Evolutionary conservation across 371 early-diverging fungal genomes (phyloP), one percentile per base, ranked within the genome.

Genomic region (Mycotypha africana): DNA sequence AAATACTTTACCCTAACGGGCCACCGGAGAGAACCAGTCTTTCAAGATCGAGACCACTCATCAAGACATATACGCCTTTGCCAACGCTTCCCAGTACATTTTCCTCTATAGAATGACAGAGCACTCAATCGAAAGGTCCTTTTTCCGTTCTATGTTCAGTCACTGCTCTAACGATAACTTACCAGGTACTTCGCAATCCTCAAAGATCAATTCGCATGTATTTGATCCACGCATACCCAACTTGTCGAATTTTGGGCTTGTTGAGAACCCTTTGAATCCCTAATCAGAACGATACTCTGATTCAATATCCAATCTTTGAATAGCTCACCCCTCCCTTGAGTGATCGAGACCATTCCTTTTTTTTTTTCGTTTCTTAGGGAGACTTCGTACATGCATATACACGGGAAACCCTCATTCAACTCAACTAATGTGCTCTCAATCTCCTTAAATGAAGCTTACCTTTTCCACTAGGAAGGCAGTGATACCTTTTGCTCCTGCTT

Each of bases 211-310:
- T 64, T 96, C 93, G 60, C 93, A 93, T 1, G 98, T 97, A 65
- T 94, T 94, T 19, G 91, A 92, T 12, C 96, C 98, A 47, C 98
- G 84, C 96, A 97, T 97, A 17, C 98, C 98, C 38, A 96, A 69
- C 67, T 97, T 97, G 69, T 97, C 97, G 17, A 96, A 80, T 62
- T 96, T 96, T 47, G 85, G 92, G 5, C 83, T 80, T 10, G 80
- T 86, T 19, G 83, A 82, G 70, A 97, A 95, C 0, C 96, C 97
- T 50, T 85, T 80, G 56, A 95, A 85, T 1, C 79, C 78, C 83
- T 84, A 49, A n/a, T n/a, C n/a, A n/a, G n/a, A n/a, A n/a, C n/a
- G n/a, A n/a, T n/a, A n/a, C n/a, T n/a, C n/a, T n/a, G n/a, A n/a
- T n/a, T n/a, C n/a, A n/a, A n/a, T n/a, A n/a, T n/a, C n/a, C n/a